Percentiles rank a stretch among this genome's conserved stretches.
phyloP scores from a whole-genome alignment of 257 asterid species.

The Cinchona pubescens region DNA sequence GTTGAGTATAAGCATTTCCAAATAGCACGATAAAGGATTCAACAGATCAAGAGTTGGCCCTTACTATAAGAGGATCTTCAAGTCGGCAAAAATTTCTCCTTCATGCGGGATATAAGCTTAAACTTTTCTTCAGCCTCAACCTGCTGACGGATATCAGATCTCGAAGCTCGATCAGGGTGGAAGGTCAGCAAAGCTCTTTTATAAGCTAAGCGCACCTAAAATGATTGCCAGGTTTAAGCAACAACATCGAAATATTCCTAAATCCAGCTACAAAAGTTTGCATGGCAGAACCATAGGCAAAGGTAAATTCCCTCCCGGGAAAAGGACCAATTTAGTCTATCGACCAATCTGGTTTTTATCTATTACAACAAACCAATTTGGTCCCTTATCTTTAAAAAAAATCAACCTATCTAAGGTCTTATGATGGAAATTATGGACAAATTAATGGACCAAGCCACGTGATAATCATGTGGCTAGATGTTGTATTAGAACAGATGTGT shows the following conservation, averaged over 20 bases:
- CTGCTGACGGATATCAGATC: conserved; percentile 56
- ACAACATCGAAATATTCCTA: neutral
- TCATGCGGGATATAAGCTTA: conserved; percentile 77
- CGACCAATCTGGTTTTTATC: too few relatives aligned
- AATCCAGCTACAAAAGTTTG: neutral
- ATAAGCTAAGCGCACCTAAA: conserved; percentile 77
- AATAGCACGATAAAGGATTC: neutral
- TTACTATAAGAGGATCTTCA: too few relatives aligned
- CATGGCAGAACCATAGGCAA: neutral
- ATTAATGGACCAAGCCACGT: too few relatives aligned
- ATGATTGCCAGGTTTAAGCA: conserved; percentile 7
- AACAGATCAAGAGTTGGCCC: neutral
- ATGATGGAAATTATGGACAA: too few relatives aligned
- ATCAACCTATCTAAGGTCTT: too few relatives aligned
- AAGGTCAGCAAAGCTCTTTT: conserved; percentile 68
- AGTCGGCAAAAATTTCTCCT: conserved; percentile 51
- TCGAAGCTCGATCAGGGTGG: conserved; percentile 85
- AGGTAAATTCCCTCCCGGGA: neutral
- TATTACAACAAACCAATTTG: too few relatives aligned
- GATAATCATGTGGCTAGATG: too few relatives aligned
- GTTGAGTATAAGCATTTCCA: neutral
- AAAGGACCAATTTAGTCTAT: too few relatives aligned
- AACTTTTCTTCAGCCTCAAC: conserved; percentile 97
- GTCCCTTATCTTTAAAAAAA: too few relatives aligned
- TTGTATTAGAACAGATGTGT: too few relatives aligned